A percentile compares a stretch with the other conserved stretches of the same genome.
Conservation (phyloP, 140 eudicot species). For the Oenanthe javanica region DNA sequence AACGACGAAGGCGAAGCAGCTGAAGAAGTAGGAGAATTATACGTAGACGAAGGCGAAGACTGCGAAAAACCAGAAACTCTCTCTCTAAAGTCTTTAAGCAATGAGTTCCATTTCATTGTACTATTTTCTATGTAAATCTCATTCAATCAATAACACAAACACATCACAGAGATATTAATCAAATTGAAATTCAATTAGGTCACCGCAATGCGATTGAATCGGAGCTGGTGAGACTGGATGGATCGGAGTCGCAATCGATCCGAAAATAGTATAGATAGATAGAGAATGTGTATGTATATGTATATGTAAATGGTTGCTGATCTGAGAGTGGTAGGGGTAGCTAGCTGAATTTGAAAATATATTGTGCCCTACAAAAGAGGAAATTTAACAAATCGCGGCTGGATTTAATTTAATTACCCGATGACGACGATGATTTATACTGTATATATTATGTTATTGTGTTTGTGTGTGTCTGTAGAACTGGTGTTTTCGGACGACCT, state of each 20-base stretch:
- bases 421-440: conserved; percentile 3
- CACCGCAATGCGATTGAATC: conserved; percentile 31
- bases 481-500: conserved; percentile 50
- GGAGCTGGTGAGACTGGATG: conserved; percentile 35
- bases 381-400: conserved; percentile 12
- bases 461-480: conserved; percentile 9
- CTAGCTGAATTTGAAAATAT: conserved; percentile 1
- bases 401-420: conserved; percentile 4
- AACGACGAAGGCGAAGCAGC: conserved; percentile 21
- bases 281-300: background rate
- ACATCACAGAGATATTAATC: background rate
- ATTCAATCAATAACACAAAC: conserved; percentile 33
- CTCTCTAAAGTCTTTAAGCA: conserved; percentile 79
- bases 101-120: conserved; percentile 92
- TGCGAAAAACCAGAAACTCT: conserved; percentile 59
- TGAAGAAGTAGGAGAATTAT: conserved; percentile 25
- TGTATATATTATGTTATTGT: background rate
- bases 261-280: background rate
- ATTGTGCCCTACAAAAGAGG: conserved; percentile 39
- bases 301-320: conserved; percentile 7
- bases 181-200: background rate
- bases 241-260: conserved; percentile 27
- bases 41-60: conserved; percentile 24
- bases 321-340: conserved; percentile 8
- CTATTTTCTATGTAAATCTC: conserved; percentile 24